These are phyloP conservation scores for Gaeumannomyces sp. DNA, from an alignment of 2,329 filamentous ascomycete genomes.

Conservation along the genomic window DNA sequence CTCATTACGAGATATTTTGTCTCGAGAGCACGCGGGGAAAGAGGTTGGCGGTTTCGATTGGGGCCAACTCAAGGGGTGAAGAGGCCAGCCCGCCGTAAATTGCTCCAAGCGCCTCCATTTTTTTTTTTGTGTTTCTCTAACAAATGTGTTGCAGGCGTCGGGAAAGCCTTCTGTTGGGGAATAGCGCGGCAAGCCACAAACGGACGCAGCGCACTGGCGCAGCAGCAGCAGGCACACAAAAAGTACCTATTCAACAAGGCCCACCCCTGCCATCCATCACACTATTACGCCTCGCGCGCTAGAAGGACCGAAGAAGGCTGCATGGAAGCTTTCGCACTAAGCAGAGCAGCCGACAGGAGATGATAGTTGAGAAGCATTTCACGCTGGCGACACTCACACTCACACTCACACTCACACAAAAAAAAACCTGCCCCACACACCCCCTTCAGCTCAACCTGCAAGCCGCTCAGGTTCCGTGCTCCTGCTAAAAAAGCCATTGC, in stretches of 20 bases:
- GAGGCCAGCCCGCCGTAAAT: too few species aligned
- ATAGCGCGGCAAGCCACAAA: background rate
- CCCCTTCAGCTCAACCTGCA: background rate
- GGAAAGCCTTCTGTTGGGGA: background rate
- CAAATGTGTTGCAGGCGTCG: background rate
- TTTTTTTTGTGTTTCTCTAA: background rate
- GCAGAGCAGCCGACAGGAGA: too few species aligned
- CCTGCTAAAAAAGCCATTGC: background rate
- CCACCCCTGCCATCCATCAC: background rate
- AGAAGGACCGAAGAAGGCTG: slow-evolving; percentile 10
- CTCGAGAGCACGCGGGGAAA: background rate
- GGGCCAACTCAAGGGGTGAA: background rate
- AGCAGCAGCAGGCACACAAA: background rate
- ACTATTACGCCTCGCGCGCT: slow-evolving; percentile 4
- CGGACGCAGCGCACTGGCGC: background rate
- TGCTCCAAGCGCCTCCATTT: background rate
- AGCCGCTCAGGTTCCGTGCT: background rate
- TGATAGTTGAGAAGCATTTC: too few species aligned
- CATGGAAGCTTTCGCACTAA: slow-evolving; percentile 9
- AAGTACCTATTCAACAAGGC: background rate
- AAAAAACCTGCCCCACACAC: background rate
- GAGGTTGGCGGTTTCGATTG: background rate
- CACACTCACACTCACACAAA: too few species aligned
- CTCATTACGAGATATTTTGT: background rate
- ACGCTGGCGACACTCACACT: background rate